phyloP scores from a whole-genome alignment of 2,329 filamentous ascomycete species.

The Beauveria asiatica region DNA sequence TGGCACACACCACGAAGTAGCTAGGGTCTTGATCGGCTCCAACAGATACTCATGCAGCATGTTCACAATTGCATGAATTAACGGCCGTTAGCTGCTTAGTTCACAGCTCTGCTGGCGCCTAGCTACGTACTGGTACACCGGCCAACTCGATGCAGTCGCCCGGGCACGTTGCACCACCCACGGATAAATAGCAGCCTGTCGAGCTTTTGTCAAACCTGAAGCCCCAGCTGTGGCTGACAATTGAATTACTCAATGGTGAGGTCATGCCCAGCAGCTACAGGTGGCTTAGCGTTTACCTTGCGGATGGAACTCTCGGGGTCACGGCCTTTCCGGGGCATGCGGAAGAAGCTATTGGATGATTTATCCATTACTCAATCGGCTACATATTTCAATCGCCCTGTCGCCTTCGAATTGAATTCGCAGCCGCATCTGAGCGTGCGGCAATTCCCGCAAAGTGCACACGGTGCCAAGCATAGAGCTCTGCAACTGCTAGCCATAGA shows the following conservation, averaged over 20 bases:
- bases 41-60: neutral
- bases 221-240: neutral
- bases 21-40: neutral
- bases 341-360: neutral
- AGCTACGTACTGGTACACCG: neutral
- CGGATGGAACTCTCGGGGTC: neutral
- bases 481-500: neutral
- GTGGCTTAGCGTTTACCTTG: conserved; percentile 1
- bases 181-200: neutral
- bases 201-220: neutral
- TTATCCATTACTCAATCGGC: neutral
- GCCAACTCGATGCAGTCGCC: neutral
- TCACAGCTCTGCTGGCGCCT: neutral
- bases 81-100: neutral
- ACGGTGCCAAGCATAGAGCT: neutral
- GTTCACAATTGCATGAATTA: neutral
- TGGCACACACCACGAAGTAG: neutral
- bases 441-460: neutral
- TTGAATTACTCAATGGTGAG: neutral
- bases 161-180: neutral
- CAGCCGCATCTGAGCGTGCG: neutral
- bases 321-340: neutral
- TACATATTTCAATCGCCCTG: neutral
- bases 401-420: neutral
- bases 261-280: neutral